Evolutionary conservation across 257 asterid species (phyloP).

Genomic region (Anisodus tanguticus): DNA sequence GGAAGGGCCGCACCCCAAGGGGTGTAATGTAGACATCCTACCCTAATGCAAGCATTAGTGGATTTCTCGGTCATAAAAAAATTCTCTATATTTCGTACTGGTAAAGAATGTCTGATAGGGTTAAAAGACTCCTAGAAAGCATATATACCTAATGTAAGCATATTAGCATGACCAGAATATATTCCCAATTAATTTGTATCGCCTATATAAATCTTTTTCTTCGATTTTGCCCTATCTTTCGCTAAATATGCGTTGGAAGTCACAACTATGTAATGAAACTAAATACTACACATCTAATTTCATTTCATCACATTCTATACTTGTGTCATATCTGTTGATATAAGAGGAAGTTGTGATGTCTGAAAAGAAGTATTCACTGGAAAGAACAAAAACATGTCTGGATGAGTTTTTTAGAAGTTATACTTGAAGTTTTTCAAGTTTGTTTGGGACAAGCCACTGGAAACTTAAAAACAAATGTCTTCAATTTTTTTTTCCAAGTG

Average conservation of each 20-base stretch:
- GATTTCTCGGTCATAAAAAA: not conserved
- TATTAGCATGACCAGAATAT: not conserved
- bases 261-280: not conserved
- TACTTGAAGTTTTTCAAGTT: not conserved
- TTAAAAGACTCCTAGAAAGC: not conserved
- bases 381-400: conserved; percentile 2
- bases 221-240: not conserved
- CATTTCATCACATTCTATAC: not conserved
- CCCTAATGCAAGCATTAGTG: no score
- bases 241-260: not conserved
- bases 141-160: not conserved
- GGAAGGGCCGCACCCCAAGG: no score
- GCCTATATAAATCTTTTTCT: not conserved
- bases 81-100: not conserved
- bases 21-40: no score
- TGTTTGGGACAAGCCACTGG: not conserved
- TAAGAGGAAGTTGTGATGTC: not conserved
- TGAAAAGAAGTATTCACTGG: not conserved
- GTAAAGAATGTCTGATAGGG: not conserved
- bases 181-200: not conserved
- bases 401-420: not conserved
- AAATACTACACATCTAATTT: not conserved
- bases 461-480: not conserved
- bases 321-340: not conserved
- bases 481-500: not conserved